Base-by-base conservation (phyloP, 352 stramenopile species). In the Thalassiosira mediterranea region DNA sequence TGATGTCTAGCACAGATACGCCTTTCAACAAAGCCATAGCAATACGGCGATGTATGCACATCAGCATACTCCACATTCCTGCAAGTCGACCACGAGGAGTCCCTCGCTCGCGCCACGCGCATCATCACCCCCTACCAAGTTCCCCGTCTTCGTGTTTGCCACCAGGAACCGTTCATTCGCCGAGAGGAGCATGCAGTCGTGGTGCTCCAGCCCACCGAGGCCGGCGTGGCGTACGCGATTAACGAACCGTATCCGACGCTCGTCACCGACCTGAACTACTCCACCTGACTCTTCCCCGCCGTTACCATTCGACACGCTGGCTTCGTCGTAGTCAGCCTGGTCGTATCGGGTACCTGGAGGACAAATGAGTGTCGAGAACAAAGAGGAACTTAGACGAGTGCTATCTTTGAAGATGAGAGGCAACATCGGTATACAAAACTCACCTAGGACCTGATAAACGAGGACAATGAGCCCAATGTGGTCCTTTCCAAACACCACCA, bases 401-500 rank as follows among this genome's bases (percentile, higher is more conserved):
- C n/a, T n/a, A n/a, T n/a, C n/a, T n/a, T n/a, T n/a, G n/a, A n/a
- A n/a, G n/a, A n/a, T n/a, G n/a, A n/a, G n/a, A n/a, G n/a, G n/a
- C n/a, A n/a, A n/a, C n/a, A n/a, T n/a, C n/a, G n/a, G n/a, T n/a
- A n/a, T n/a, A n/a, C n/a, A n/a, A n/a, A n/a, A n/a, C n/a, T n/a
- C n/a, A n/a, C n/a, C n/a, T 1, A 76, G 46, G 4, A 90, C 69
- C 23, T 84, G 68, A 59, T 90, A 88, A 1, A 90, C 67, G 13
- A 88, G 70, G 26, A 90, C 29, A 31, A 87, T 81, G 0, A 80
- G 38, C 3, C 76, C 76, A 62, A 88, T 84, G 40, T 88, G 72
- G 71, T 90, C 79, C 72, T 85, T 54, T 23, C 79, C 83, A 67
- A 83, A 84, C 8, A 90, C 79, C 29, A 90, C 60, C 0, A 90